Evolutionary conservation across 2,329 filamentous ascomycete species (phyloP).

Genomic region (Bipolaris zeicola): DNA sequence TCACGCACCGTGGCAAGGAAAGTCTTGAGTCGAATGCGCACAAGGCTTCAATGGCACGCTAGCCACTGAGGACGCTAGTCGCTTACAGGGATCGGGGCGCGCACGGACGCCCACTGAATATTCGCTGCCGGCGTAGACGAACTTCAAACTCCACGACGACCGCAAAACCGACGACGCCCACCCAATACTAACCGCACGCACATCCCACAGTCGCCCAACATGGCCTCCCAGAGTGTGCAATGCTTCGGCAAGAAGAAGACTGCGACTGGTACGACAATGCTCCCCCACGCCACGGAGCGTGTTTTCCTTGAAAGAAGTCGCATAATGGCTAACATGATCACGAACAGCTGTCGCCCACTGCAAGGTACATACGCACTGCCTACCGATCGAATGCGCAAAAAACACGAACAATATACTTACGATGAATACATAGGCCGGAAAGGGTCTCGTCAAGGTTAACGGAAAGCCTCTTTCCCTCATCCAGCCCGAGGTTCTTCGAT

Average conservation of each 20-base stretch:
- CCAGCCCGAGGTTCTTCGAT: conserved; percentile 95
- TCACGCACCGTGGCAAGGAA: background rate
- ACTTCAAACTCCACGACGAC: conserved; percentile 32
- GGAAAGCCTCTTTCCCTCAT: conserved; percentile 92
- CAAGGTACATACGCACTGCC: conserved; percentile 67
- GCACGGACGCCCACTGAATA: conserved; percentile 28
- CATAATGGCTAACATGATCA: conserved; percentile 45
- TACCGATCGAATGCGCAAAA: conserved; percentile 25
- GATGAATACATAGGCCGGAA: conserved; percentile 62
- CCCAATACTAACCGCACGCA: conserved; percentile 39
- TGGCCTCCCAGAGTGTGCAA: conserved; percentile 64
- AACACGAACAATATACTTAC: conserved; percentile 33
- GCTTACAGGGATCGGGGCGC: conserved; percentile 14
- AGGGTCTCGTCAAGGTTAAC: conserved; percentile 98
- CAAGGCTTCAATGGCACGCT: background rate
- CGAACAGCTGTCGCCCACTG: conserved; percentile 82
- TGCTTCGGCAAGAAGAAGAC: conserved; percentile 93
- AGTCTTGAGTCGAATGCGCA: background rate
- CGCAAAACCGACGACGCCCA: conserved; percentile 32
- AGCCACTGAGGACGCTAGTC: conserved; percentile 14
- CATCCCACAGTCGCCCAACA: conserved; percentile 46
- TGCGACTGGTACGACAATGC: conserved; percentile 51
- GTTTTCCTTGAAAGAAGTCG: conserved; percentile 22
- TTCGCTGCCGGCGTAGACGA: conserved; percentile 25
- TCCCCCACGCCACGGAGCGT: background rate